These are phyloP conservation scores for Quercus dentata DNA, from an alignment of 306 rosid species.

Conservation along the genomic window DNA sequence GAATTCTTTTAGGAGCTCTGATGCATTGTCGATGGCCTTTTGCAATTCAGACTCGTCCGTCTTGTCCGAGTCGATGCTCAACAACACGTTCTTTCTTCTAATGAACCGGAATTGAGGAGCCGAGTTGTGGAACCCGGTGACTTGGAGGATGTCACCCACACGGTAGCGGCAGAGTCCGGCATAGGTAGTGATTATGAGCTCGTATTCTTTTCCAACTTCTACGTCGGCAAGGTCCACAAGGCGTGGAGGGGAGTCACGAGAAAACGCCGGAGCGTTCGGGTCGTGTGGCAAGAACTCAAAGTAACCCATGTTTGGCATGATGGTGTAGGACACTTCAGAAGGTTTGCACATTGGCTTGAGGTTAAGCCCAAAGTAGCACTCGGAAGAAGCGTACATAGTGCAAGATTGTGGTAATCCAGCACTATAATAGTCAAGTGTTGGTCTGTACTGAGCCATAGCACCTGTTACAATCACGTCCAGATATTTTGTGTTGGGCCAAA, in stretches of 20 bases:
- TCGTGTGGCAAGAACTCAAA: slow-evolving; percentile 79
- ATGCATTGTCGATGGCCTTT: slow-evolving; percentile 57
- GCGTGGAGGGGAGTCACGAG: slow-evolving; percentile 53
- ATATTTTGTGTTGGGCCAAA: slow-evolving; percentile 93
- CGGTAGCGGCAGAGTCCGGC: slow-evolving; percentile 77
- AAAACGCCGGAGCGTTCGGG: slow-evolving; percentile 28
- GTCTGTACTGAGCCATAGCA: slow-evolving; percentile 97
- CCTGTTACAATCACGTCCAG: slow-evolving; percentile 91
- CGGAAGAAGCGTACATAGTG: slow-evolving; percentile 95
- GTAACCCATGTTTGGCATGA: slow-evolving; percentile 95
- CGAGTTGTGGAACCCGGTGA: slow-evolving; percentile 64
- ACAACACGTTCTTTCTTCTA: slow-evolving; percentile 71
- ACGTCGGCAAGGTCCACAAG: slow-evolving; percentile 71
- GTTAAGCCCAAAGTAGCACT: slow-evolving; percentile 86
- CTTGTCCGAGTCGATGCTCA: slow-evolving; percentile 83
- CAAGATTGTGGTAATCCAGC: slow-evolving; percentile 67
- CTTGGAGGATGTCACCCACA: slow-evolving; percentile 83
- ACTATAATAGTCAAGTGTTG: slow-evolving; percentile 70
- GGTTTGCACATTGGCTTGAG: slow-evolving; percentile 70
- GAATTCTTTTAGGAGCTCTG: slow-evolving; percentile 36
- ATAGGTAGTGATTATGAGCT: slow-evolving; percentile 75
- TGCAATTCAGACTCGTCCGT: slow-evolving; percentile 90
- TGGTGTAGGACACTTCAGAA: slow-evolving; percentile 75
- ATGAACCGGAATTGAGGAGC: slow-evolving; percentile 75
- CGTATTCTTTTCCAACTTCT: slow-evolving; percentile 69